Evolutionary conservation across 306 rosid species (phyloP), one percentile per base, ranked within the genome.

Genomic region (Mimosa pudica): DNA sequence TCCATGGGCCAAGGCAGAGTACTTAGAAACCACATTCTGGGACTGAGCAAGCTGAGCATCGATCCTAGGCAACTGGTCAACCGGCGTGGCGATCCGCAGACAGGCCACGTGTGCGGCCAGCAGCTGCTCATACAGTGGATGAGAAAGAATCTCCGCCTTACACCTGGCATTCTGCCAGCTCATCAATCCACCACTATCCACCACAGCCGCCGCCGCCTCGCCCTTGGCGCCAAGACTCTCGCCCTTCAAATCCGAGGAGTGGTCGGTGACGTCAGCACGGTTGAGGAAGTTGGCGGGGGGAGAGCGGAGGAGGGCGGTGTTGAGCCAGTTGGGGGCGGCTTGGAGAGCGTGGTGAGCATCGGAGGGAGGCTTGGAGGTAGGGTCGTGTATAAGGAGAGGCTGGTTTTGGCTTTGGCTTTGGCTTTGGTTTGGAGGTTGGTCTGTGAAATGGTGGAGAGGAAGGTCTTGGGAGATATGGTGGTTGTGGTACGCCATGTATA

Each of bases 51-150:
- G 87, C 92, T 95, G 97, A 24, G 97, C 98, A 57, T 95, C 98
- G 77, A 95, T 95, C 83, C 97, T 93, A 2, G 99, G 97, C 80
- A 95, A 75, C 90, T 95, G 99, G 82, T 95, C 98, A 11, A 95
- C 99, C 57, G 98, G 99, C 24, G 99, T 95, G 41, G 99, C 98
- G 85, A 95, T 95, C 83, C 98, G 87, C 30, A 95, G 87, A 80
- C 99, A 95, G 18, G 97, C 90, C 74, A 95, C 99, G 74, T 93
- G 98, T 3, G 99, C 98, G 52, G 98, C 93, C 8, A 95, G 89
- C 57, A 95, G 88, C 79, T 92, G 97, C 54, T 95, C 98, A 55
- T 95, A 95, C 12, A 95, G 86, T 46, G 98, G 99, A 63, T 95
- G 98, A 0, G 90, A 65, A 16, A 95, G 86, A 85, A 95, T 90